Percentiles rank a stretch among this genome's conserved stretches.
phyloP scores from a whole-genome alignment of 1,139 yeast genomes.

The Eremothecium gossypii region DNA sequence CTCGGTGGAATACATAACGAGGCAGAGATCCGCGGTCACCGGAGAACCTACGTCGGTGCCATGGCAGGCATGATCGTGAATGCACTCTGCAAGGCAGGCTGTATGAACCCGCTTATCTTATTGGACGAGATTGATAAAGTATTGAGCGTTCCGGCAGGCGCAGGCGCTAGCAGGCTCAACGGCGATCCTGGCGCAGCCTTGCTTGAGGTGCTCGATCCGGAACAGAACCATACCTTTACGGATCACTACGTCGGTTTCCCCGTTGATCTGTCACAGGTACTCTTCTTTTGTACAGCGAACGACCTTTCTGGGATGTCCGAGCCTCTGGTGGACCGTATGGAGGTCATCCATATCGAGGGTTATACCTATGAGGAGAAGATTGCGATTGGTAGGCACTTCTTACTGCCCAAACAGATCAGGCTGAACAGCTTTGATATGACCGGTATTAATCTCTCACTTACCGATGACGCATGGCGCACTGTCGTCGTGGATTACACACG shows the following conservation, averaged over 20 bases:
- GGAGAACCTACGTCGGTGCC: slow-evolving; percentile 89
- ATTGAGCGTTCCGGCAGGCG: slow-evolving; percentile 38
- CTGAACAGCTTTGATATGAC: slow-evolving; percentile 54
- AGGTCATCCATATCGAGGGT: slow-evolving; percentile 70
- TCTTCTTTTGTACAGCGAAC: slow-evolving; percentile 89
- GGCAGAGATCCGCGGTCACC: slow-evolving; percentile 84
- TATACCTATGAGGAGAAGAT: slow-evolving; percentile 75
- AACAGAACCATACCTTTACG: slow-evolving; percentile 67
- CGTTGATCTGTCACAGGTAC: slow-evolving; percentile 71
- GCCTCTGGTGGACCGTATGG: slow-evolving; percentile 82
- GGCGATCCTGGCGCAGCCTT: slow-evolving; percentile 93
- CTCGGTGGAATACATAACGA: slow-evolving; percentile 88
- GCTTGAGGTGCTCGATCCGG: slow-evolving; percentile 85
- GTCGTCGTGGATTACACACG: slow-evolving; percentile 67
- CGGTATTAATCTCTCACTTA: slow-evolving; percentile 32
- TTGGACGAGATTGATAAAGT: slow-evolving; percentile 88
- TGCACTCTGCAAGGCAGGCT: slow-evolving; percentile 66
- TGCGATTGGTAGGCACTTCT: slow-evolving; percentile 59
- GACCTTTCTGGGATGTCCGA: slow-evolving; percentile 65
- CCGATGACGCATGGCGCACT: slow-evolving; percentile 46
- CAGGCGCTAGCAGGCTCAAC: slow-evolving; percentile 44
- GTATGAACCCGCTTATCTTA: slow-evolving; percentile 82
- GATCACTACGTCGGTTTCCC: slow-evolving; percentile 90
- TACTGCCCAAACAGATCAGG: slow-evolving; percentile 70
- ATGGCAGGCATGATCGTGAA: slow-evolving; percentile 84